Percentiles rank a stretch among this genome's conserved stretches.
Evolutionary conservation across 1,284 basidiomycete species (phyloP).

Genomic region (Moesziomyces sp.): DNA sequence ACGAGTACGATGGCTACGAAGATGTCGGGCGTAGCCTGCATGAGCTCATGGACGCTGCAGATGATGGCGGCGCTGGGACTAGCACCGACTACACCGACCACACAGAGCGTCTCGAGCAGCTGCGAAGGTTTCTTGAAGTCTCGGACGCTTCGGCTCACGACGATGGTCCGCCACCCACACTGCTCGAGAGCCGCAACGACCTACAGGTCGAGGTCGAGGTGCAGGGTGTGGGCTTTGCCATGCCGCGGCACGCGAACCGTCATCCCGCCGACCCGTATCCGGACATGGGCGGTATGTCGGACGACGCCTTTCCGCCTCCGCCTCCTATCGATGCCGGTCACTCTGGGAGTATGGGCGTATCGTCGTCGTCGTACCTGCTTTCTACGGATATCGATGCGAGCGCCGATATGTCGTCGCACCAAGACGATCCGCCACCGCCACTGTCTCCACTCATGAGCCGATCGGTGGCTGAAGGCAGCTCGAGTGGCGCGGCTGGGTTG

Average conservation of each 20-base stretch:
- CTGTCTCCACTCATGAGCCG: slow-evolving; percentile 15
- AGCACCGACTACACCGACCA: slow-evolving; percentile 26
- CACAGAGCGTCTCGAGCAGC: slow-evolving; percentile 37
- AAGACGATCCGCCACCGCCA: slow-evolving; percentile 28
- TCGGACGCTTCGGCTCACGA: slow-evolving; percentile 28
- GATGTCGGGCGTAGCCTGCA: slow-evolving; percentile 46
- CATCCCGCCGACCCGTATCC: slow-evolving; percentile 39
- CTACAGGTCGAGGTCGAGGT: slow-evolving; percentile 61
- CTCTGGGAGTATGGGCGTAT: neutral
- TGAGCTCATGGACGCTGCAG: slow-evolving; percentile 29
- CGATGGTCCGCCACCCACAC: slow-evolving; percentile 49
- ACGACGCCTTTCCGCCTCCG: slow-evolving; percentile 22
- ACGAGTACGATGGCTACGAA: slow-evolving; percentile 62
- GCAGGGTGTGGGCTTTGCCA: slow-evolving; percentile 58
- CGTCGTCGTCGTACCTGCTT: slow-evolving; percentile 7
- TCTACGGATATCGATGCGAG: neutral
- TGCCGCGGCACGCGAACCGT: slow-evolving; percentile 34
- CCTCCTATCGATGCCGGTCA: slow-evolving; percentile 29
- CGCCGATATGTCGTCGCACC: neutral
- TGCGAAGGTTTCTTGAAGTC: slow-evolving; percentile 36
- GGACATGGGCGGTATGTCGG: neutral
- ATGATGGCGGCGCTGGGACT: slow-evolving; percentile 8
- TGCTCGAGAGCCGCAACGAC: slow-evolving; percentile 55
- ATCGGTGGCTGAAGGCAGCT: neutral
- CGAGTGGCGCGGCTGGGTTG: neutral